Conservation (phyloP, 148 eudicot genomes). For the Simmondsia chinensis region DNA sequence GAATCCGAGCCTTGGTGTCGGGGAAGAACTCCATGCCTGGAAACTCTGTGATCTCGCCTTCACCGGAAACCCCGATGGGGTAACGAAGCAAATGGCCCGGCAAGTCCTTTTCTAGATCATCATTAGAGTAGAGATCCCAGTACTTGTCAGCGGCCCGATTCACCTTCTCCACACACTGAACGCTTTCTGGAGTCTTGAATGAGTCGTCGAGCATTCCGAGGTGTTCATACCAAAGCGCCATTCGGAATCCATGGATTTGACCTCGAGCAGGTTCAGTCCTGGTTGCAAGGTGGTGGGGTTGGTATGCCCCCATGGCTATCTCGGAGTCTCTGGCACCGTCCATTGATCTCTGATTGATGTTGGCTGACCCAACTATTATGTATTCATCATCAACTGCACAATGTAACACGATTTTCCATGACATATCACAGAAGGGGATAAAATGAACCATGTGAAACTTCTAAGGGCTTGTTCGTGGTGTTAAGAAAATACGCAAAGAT, state of each 20-base stretch:
- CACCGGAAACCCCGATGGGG: conserved; percentile 55
- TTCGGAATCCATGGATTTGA: conserved; percentile 68
- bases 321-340: conserved; percentile 73
- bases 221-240: conserved; percentile 85
- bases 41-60: conserved; percentile 53
- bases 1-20: conserved; percentile 61
- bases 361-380: conserved; percentile 76
- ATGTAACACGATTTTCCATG: not conserved
- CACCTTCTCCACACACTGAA: conserved; percentile 45
- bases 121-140: conserved; percentile 61
- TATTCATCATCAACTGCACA: conserved; percentile 75
- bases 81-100: conserved; percentile 83
- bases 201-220: conserved; percentile 70
- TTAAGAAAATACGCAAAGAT: too few species aligned
- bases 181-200: conserved; percentile 44
- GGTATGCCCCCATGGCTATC: conserved; percentile 84
- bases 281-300: conserved; percentile 42
- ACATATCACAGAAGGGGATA: not conserved
- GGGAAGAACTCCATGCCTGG: conserved; percentile 70
- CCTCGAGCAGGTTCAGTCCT: conserved; percentile 53
- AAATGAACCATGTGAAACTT: too few species aligned
- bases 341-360: conserved; percentile 87
- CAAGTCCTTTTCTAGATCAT: conserved; percentile 43
- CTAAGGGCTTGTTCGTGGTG: too few species aligned
- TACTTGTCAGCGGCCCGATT: conserved; percentile 52